Evolutionary conservation across 139 green algal species (phyloP).

Genomic region (Microglena sp.): DNA sequence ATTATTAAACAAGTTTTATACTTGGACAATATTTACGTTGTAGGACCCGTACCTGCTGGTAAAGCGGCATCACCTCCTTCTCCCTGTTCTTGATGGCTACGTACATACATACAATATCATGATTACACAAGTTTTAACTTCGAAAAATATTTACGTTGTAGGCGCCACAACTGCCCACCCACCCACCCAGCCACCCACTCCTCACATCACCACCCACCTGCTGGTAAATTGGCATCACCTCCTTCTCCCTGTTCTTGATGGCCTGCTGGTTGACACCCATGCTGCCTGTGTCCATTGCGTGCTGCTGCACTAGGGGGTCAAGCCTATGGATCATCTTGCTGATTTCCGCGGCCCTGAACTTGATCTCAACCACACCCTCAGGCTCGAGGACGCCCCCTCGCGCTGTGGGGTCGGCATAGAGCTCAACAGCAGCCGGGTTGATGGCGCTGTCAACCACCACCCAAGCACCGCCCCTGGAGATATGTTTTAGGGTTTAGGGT

Average conservation of each 20-base stretch:
- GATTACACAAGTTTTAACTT: too few species aligned
- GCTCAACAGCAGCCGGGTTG: slow-evolving; percentile 52
- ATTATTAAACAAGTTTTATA: too few species aligned
- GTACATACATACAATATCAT: too few species aligned
- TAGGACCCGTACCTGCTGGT: not conserved
- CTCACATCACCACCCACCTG: slow-evolving; percentile 27
- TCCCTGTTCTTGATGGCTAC: slow-evolving; percentile 42
- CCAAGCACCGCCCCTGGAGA: slow-evolving; percentile 86
- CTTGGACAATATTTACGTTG: too few species aligned
- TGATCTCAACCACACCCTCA: slow-evolving; percentile 97
- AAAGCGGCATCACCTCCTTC: not conserved
- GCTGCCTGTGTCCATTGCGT: not conserved
- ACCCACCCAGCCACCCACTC: not conserved
- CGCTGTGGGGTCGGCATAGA: slow-evolving; percentile 69
- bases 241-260: slow-evolving; percentile 53
- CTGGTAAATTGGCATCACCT: slow-evolving; percentile 79
- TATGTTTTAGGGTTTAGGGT: too few species aligned
- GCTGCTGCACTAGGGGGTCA: not conserved
- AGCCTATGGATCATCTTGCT: slow-evolving; percentile 75
- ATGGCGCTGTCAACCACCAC: slow-evolving; percentile 95
- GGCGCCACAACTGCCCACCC: not conserved
- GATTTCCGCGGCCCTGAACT: slow-evolving; percentile 81
- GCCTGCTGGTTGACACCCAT: slow-evolving; percentile 16
- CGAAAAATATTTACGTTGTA: too few species aligned
- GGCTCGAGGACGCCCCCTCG: slow-evolving; percentile 90